These are phyloP conservation scores for Fagopyrum tataricum DNA, from an alignment of 148 eudicot genomes.

Conservation along the genomic window DNA sequence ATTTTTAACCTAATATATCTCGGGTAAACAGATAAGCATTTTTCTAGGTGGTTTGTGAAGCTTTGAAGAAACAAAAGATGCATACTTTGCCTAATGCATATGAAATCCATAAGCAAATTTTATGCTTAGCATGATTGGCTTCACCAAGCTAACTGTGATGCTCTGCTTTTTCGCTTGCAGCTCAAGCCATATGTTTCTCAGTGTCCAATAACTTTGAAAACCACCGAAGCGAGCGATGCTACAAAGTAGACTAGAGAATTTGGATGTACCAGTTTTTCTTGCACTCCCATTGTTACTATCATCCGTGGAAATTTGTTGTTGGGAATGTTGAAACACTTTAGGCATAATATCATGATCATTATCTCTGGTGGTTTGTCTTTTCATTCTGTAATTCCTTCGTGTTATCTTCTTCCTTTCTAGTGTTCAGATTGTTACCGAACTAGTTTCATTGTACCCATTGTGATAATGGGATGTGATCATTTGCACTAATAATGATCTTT, in stretches of 20 bases:
- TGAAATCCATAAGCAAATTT: background rate
- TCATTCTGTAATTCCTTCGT: background rate
- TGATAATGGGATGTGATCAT: too few relatives aligned
- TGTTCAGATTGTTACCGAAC: background rate
- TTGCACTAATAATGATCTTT: too few relatives aligned
- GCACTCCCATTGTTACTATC: background rate
- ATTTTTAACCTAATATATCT: background rate
- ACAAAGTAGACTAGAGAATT: conserved; percentile 16
- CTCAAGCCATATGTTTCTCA: conserved; percentile 55
- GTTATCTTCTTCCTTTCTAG: background rate
- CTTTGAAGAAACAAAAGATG: background rate
- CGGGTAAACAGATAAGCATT: background rate
- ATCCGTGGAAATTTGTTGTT: background rate
- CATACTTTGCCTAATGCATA: background rate
- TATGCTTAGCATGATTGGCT: background rate
- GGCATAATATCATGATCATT: background rate
- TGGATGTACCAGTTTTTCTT: background rate
- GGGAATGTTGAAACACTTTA: conserved; percentile 3
- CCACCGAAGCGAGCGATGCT: conserved; percentile 27
- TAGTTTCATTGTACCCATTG: background rate
- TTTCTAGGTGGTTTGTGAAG: background rate
- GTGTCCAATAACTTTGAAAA: conserved; percentile 21
- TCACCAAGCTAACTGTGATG: background rate
- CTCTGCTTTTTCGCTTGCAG: conserved; percentile 24
- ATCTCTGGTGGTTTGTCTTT: background rate